Evolutionary conservation across 2,329 filamentous ascomycete genomes (phyloP).

Genomic region (Ascochyta rabiei): DNA sequence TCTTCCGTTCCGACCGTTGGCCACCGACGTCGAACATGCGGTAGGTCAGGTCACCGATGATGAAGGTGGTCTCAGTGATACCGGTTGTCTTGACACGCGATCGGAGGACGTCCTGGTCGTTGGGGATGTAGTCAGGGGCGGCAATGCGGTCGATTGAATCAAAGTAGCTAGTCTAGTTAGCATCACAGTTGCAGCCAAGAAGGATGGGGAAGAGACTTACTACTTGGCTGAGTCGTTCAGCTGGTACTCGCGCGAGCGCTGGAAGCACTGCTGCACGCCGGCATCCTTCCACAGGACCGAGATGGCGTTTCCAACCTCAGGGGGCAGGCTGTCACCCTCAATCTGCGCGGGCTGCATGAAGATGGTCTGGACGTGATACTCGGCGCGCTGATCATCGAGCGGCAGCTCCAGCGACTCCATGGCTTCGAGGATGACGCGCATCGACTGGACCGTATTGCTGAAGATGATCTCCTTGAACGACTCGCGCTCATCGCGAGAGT

Average conservation of each 20-base stretch:
- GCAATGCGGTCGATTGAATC: slow-evolving; percentile 92
- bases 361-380: slow-evolving; percentile 97
- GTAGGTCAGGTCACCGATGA: slow-evolving; percentile 92
- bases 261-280: slow-evolving; percentile 93
- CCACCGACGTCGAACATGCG: slow-evolving; percentile 98
- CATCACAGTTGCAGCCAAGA: slow-evolving; percentile 3
- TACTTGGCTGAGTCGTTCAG: slow-evolving; percentile 96
- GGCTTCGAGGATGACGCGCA: slow-evolving; percentile 72
- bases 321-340: slow-evolving; percentile 91
- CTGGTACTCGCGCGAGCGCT: slow-evolving; percentile 93
- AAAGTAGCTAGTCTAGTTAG: slow-evolving; percentile 73
- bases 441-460: slow-evolving; percentile 73
- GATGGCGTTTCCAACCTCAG: slow-evolving; percentile 91
- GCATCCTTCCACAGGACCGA: slow-evolving; percentile 91
- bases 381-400: slow-evolving; percentile 87
- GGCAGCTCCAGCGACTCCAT: slow-evolving; percentile 77
- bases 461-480: slow-evolving; percentile 76
- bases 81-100: slow-evolving; percentile 97
- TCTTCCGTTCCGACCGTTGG: slow-evolving; percentile 95
- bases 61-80: slow-evolving; percentile 96
- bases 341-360: slow-evolving; percentile 99
- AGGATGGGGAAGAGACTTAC: slow-evolving; percentile 60
- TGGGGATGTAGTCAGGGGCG: slow-evolving; percentile 89
- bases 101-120: slow-evolving; percentile 91
- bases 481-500: slow-evolving; percentile 84